These are phyloP conservation scores for Xerophyta viscosa DNA, from an alignment of 106 monocot genomes.

Conservation along the genomic window DNA sequence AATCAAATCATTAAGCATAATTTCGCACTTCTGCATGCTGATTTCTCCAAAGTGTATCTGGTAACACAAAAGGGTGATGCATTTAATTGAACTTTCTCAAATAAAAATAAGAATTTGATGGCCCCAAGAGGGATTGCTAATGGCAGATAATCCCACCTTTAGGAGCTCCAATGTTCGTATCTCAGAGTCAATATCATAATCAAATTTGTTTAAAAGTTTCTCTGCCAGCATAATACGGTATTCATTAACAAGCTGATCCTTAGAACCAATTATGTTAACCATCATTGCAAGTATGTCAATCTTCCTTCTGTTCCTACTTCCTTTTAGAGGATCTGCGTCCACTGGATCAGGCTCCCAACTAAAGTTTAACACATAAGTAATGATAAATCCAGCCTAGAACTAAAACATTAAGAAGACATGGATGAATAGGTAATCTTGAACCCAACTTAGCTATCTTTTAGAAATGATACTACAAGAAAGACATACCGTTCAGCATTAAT, in stretches of 20 bases:
- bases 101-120: not conserved
- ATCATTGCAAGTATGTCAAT: constrained; percentile 93
- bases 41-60: constrained; percentile 99
- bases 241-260: constrained; percentile 97
- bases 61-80: constrained; percentile 2
- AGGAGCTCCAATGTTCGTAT: constrained; percentile 96
- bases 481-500: constrained; percentile 69
- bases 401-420: too few species aligned
- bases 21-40: constrained; percentile 98
- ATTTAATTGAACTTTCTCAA: too few species aligned
- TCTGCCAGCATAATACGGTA: constrained; percentile 97
- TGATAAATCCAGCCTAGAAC: too few species aligned
- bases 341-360: constrained; percentile 99
- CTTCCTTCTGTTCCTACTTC: constrained; percentile 69
- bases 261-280: constrained; percentile 93
- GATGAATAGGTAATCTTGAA: not conserved
- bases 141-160: constrained; percentile 41
- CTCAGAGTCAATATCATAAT: constrained; percentile 98
- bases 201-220: constrained; percentile 88
- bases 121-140: too few species aligned
- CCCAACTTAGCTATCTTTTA: not conserved
- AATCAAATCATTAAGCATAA: constrained; percentile 98
- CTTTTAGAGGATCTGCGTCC: constrained; percentile 72
- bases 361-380: constrained; percentile 10
- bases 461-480: not conserved